phyloP scores from a whole-genome alignment of 257 asterid species.

The Rubia yunnanensis region DNA sequence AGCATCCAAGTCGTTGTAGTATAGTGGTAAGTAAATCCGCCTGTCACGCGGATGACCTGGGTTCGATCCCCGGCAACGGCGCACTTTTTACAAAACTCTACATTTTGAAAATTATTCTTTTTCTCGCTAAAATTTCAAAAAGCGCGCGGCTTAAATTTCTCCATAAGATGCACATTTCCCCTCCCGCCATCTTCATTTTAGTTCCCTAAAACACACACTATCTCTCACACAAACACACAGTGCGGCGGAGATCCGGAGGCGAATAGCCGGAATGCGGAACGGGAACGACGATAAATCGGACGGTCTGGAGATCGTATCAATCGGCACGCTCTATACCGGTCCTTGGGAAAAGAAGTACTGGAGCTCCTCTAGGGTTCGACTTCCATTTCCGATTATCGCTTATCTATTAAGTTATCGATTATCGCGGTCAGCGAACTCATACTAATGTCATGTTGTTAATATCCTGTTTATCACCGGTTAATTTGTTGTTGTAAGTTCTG shows the following conservation, averaged over 20 bases:
- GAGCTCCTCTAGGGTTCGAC: slow-evolving; percentile 93
- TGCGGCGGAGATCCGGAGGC: background rate
- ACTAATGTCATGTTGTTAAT: background rate
- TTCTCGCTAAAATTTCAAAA: background rate
- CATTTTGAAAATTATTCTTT: too few relatives aligned
- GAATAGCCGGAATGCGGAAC: slow-evolving; percentile 38
- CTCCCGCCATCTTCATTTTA: slow-evolving; percentile 31
- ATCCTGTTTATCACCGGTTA: background rate
- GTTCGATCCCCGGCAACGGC: slow-evolving; percentile 46
- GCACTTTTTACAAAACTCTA: background rate
- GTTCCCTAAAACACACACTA: background rate
- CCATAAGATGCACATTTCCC: background rate
- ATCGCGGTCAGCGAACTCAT: too few relatives aligned
- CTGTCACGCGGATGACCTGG: slow-evolving; percentile 58
- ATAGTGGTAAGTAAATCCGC: slow-evolving; percentile 55
- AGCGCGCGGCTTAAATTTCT: background rate
- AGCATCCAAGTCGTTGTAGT: slow-evolving; percentile 38
- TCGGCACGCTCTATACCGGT: slow-evolving; percentile 69
- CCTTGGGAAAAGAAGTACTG: slow-evolving; percentile 95
- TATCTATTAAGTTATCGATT: background rate
- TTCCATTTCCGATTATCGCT: slow-evolving; percentile 5
- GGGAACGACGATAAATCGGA: slow-evolving; percentile 37
- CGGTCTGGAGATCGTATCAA: slow-evolving; percentile 59
- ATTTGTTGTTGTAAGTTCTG: background rate
- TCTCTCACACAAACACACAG: background rate